These are phyloP conservation scores for Serpula lacrymans DNA, from an alignment of 768 basidiomycete species.

Conservation along the genomic window DNA sequence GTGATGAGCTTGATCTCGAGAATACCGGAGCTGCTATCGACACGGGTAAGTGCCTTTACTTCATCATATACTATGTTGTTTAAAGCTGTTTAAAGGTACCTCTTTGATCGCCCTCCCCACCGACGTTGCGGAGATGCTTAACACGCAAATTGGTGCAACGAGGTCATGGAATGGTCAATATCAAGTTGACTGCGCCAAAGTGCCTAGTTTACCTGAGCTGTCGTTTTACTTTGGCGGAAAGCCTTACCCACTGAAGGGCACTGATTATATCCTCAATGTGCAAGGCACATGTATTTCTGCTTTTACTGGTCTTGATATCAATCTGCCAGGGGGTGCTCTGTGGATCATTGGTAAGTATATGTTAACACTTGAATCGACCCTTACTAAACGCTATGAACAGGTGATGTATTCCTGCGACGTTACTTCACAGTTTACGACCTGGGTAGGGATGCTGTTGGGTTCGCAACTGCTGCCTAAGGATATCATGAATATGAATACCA, in stretches of 20 bases:
- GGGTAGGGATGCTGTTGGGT: constrained; percentile 76
- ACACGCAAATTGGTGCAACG: constrained; percentile 90
- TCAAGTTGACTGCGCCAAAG: constrained; percentile 81
- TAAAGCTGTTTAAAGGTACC: constrained; percentile 54
- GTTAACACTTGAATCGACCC: background rate
- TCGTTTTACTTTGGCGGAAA: constrained; percentile 81
- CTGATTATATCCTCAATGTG: constrained; percentile 87
- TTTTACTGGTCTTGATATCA: constrained; percentile 91
- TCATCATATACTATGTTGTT: background rate
- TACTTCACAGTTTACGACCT: constrained; percentile 91
- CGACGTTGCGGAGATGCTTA: constrained; percentile 97
- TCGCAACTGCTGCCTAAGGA: constrained; percentile 55
- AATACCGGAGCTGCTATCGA: constrained; percentile 93
- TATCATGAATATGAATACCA: constrained; percentile 1
- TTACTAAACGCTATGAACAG: constrained; percentile 27
- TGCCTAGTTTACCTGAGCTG: constrained; percentile 81
- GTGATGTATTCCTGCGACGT: constrained; percentile 89
- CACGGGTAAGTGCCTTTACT: constrained; percentile 52
- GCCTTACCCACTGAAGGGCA: constrained; percentile 72
- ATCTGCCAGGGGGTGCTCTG: constrained; percentile 70
- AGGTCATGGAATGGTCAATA: constrained; percentile 97
- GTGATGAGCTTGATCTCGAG: constrained; percentile 85
- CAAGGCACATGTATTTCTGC: constrained; percentile 92
- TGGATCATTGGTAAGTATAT: constrained; percentile 79
- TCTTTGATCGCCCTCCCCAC: constrained; percentile 91